Percentiles rank a stretch among this genome's conserved stretches.
Evolutionary conservation across 352 stramenopile species (phyloP).

Genomic region (Halophytophthora batemanensis): DNA sequence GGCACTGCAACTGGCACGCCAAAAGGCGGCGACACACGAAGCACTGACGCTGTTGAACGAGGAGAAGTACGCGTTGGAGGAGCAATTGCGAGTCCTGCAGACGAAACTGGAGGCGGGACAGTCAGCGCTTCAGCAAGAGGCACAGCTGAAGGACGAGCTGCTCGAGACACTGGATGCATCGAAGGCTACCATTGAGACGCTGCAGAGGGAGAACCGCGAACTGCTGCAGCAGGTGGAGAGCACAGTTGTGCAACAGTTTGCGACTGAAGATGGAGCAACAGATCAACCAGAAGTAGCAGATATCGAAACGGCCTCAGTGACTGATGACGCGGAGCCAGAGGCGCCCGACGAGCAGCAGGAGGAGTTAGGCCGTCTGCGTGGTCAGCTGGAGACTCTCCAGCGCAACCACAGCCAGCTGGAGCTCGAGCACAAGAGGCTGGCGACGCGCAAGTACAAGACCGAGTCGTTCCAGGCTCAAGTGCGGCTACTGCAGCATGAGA

Average conservation of each 20-base stretch:
- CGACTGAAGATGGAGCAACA: not conserved
- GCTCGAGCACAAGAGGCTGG: conserved; percentile 48
- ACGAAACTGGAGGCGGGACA: conserved; percentile 18
- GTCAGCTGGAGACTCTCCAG: conserved; percentile 31
- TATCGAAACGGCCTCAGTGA: conserved; percentile 3
- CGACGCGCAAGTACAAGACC: conserved; percentile 73
- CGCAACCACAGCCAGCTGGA: conserved; percentile 21
- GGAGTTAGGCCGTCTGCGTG: conserved; percentile 14
- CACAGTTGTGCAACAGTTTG: not conserved
- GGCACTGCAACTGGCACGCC: conserved; percentile 57
- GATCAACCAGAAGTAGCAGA: not conserved
- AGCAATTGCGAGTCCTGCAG: conserved; percentile 25
- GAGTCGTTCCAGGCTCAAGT: conserved; percentile 73
- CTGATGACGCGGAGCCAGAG: conserved; percentile 10
- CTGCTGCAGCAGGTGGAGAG: conserved; percentile 11
- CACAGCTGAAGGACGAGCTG: conserved; percentile 13
- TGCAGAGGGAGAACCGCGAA: conserved; percentile 26
- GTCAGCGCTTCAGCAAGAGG: conserved; percentile 14
- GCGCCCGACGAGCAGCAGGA: conserved; percentile 10
- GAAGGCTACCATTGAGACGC: conserved; percentile 20
- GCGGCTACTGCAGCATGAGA: conserved; percentile 64
- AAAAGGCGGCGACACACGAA: conserved; percentile 60
- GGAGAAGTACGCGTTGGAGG: conserved; percentile 51
- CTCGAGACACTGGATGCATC: conserved; percentile 5
- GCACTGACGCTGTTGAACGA: conserved; percentile 52